Base-by-base conservation (phyloP, 2,329 filamentous ascomycete species). In the Ilyonectria robusta region DNA sequence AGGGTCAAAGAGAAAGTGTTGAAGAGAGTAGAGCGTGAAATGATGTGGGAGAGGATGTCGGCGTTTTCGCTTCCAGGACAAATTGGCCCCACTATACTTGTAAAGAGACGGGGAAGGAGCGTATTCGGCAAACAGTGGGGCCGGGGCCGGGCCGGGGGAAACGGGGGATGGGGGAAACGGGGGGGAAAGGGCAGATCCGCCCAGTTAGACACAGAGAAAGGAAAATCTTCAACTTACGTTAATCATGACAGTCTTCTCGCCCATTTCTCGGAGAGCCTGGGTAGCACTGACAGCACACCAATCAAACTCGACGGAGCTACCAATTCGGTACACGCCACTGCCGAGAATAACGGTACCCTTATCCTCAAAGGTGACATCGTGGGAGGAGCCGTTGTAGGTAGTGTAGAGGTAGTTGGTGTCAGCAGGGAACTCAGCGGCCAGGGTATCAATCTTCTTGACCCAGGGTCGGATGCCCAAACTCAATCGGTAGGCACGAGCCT, bases 381-480 rank as follows among this genome's bases (percentile, higher is more conserved):
- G 95, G 17, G 93, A 92, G 17, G 93, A 93, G 64, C 95, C 96
- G 79, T 99, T 98, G 86, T 99, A 99, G 33, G 96, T 98, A 3
- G 95, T 98, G 85, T 98, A 97, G 29, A 97, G 89, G 83, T 97
- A 98, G 87, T 98, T 97, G 67, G 95, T 97, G 72, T 96, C 88
- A 47, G 94, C 95, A 35, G 95, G 95, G 86, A 98, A 98, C 82
- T 99, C 96, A 47, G 96, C 96, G 74, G 96, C 96, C 67, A 99
- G 88, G 21, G 96, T 99, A 78, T 99, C 96, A 76, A 99, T 98
- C 87, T 92, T 97, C 91, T 98, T 99, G 65, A 99, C 96, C 89
- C 94, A 99, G 7, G 96, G 96, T 69, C 88, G 92, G 82, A 99
- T 95, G 67, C 93, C 94, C 80, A 98, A 96, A 81, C 90, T 88